Evolutionary conservation across 352 stramenopile genomes (phyloP).

Genomic region (Phytophthora crassamura): DNA sequence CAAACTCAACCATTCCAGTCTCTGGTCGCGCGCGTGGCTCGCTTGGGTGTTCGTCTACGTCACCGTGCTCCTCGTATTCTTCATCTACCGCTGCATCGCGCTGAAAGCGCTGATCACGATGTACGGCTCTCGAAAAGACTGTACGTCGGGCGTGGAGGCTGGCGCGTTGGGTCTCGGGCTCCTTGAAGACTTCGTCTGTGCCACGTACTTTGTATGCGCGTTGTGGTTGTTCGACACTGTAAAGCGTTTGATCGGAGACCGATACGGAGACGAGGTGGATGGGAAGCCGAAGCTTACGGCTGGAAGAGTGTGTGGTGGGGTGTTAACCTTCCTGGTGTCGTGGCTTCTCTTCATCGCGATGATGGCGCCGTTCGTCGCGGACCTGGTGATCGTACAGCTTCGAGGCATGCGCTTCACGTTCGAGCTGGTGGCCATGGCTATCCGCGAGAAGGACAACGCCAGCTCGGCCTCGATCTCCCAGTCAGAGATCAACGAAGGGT

Average conservation of each 20-base stretch:
- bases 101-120: slow-evolving; percentile 37
- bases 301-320: slow-evolving; percentile 12
- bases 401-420: slow-evolving; percentile 54
- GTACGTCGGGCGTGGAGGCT: slow-evolving; percentile 19
- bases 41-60: slow-evolving; percentile 48
- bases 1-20: not conserved
- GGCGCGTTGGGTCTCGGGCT: slow-evolving; percentile 38
- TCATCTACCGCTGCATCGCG: slow-evolving; percentile 31
- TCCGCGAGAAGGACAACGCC: slow-evolving; percentile 43
- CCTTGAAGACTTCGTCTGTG: slow-evolving; percentile 51
- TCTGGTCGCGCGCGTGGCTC: slow-evolving; percentile 33
- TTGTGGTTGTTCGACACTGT: slow-evolving; percentile 16
- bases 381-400: slow-evolving; percentile 48
- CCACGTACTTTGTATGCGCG: slow-evolving; percentile 23
- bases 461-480: slow-evolving; percentile 37
- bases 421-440: slow-evolving; percentile 48
- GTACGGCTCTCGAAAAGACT: slow-evolving; percentile 34
- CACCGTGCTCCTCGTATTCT: slow-evolving; percentile 41
- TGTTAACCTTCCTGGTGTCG: slow-evolving; percentile 40
- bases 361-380: slow-evolving; percentile 37
- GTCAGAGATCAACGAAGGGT: slow-evolving; percentile 29
- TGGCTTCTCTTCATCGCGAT: slow-evolving; percentile 36
- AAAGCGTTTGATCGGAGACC: slow-evolving; percentile 1
- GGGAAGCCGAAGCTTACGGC: not conserved
- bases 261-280: not conserved